phyloP scores from a whole-genome alignment of 805 yeast genomes.

The Candida tibetensis region DNA sequence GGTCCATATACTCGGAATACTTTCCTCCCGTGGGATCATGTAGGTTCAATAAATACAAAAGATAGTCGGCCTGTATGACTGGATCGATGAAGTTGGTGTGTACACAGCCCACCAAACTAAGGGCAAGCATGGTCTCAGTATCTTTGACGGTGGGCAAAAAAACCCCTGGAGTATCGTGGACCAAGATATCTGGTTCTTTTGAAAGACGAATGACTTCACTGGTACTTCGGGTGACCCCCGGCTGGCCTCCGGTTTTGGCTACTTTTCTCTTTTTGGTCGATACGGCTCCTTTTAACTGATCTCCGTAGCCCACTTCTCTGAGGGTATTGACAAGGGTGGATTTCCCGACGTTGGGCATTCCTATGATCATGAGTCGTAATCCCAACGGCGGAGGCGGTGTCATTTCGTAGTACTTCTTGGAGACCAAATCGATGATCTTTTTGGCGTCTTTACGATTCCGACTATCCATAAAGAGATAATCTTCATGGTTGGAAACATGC shows the following conservation, averaged over 20 bases:
- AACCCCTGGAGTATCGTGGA: constrained; percentile 94
- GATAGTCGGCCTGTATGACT: constrained; percentile 78
- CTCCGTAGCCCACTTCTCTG: constrained; percentile 42
- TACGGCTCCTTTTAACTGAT: constrained; percentile 19
- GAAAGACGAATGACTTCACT: constrained; percentile 70
- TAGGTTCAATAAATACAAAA: constrained; percentile 69
- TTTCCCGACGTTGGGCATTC: constrained; percentile 98
- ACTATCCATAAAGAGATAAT: constrained; percentile 54
- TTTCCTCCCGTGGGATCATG: constrained; percentile 47
- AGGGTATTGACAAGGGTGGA: constrained; percentile 79
- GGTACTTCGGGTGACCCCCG: constrained; percentile 84
- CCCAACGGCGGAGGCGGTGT: constrained; percentile 83
- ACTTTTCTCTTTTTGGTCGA: constrained; percentile 52
- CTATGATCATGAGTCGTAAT: constrained; percentile 69
- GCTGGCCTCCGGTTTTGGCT: constrained; percentile 80
- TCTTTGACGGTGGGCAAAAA: constrained; percentile 70
- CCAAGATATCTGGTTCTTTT: constrained; percentile 58
- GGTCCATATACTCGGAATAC: constrained; percentile 45
- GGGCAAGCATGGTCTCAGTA: constrained; percentile 67
- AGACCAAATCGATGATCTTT: constrained; percentile 49
- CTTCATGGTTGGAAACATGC: constrained; percentile 30
- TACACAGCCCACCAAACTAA: constrained; percentile 75
- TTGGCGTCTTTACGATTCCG: constrained; percentile 49
- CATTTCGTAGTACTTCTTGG: constrained; percentile 43
- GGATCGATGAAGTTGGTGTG: constrained; percentile 73